Conservation (phyloP, 352 stramenopile species). For the Pythium dissimile region DNA sequence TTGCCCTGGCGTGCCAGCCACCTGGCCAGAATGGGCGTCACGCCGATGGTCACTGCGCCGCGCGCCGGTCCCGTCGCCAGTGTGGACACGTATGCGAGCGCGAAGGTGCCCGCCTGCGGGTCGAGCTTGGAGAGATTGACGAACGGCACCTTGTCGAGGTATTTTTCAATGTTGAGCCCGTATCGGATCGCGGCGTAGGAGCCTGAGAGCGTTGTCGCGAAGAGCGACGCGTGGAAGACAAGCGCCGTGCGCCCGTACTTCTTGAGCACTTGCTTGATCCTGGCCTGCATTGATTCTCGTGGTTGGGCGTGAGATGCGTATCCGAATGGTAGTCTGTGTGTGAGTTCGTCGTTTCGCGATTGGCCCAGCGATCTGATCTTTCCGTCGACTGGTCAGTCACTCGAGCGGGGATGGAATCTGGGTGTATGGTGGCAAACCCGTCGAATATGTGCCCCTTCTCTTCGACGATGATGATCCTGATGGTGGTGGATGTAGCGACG, state of each 20-base stretch:
- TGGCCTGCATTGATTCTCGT: slow-evolving; percentile 7
- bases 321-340: too few species aligned
- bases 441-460: too few species aligned
- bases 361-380: too few species aligned
- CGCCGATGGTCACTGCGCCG: slow-evolving; percentile 70
- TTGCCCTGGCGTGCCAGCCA: slow-evolving; percentile 41
- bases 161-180: slow-evolving; percentile 57
- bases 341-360: too few species aligned
- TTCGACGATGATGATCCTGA: too few species aligned
- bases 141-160: slow-evolving; percentile 61
- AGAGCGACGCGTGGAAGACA: slow-evolving; percentile 91
- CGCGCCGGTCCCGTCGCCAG: slow-evolving; percentile 74
- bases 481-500: too few species aligned
- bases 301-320: not conserved
- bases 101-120: slow-evolving; percentile 59
- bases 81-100: slow-evolving; percentile 92
- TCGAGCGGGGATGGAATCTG: too few species aligned
- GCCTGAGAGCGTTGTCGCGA: slow-evolving; percentile 92
- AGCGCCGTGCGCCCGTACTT: slow-evolving; percentile 95
- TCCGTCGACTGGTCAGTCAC: too few species aligned
- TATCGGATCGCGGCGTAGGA: slow-evolving; percentile 68
- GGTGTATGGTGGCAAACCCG: too few species aligned
- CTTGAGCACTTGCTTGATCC: slow-evolving; percentile 75
- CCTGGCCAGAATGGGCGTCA: slow-evolving; percentile 66
- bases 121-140: slow-evolving; percentile 69